phyloP scores from a whole-genome alignment of 202 grass and related monocot species.

The Zizania palustris region DNA sequence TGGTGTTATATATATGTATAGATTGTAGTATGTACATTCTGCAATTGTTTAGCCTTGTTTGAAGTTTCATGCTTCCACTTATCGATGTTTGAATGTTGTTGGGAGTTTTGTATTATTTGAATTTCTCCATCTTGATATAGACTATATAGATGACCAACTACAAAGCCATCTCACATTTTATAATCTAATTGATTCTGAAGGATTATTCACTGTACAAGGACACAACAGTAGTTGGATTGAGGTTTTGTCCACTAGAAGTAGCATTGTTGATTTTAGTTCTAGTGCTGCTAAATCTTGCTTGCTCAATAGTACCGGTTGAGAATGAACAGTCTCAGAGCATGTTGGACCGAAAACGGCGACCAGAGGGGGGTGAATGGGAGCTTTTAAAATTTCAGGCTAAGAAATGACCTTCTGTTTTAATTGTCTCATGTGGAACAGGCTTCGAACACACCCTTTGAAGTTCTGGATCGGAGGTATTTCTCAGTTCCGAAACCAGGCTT shows the following conservation, averaged over 20 bases:
- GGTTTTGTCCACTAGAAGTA: slow-evolving; percentile 73
- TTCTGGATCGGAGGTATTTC: too few relatives aligned
- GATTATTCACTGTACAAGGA: slow-evolving; percentile 68
- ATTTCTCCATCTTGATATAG: slow-evolving; percentile 56
- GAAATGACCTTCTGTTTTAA: too few relatives aligned
- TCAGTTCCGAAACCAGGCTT: too few relatives aligned
- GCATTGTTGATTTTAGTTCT: slow-evolving; percentile 60
- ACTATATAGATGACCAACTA: slow-evolving; percentile 88
- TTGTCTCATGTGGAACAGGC: too few relatives aligned
- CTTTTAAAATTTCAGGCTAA: too few relatives aligned
- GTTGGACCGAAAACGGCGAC: too few relatives aligned
- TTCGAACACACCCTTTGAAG: too few relatives aligned
- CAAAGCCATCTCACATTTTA: slow-evolving; percentile 78
- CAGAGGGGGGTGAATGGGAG: too few relatives aligned
- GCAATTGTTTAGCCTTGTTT: slow-evolving; percentile 32
- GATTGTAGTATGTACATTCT: too few relatives aligned
- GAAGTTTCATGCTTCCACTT: slow-evolving; percentile 2
- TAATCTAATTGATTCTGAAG: slow-evolving; percentile 72
- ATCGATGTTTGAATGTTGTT: background rate
- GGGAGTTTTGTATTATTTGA: slow-evolving; percentile 19
- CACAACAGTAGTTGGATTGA: slow-evolving; percentile 84
- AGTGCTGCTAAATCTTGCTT: slow-evolving; percentile 62
- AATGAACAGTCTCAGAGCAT: too few relatives aligned
- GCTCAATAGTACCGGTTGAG: too few relatives aligned
- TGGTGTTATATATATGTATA: too few relatives aligned